A percentile compares a stretch with the other conserved stretches of the same genome.
These are phyloP conservation scores for Phytopythium vexans DNA, from an alignment of 352 stramenopile species.

Conservation along the genomic window DNA sequence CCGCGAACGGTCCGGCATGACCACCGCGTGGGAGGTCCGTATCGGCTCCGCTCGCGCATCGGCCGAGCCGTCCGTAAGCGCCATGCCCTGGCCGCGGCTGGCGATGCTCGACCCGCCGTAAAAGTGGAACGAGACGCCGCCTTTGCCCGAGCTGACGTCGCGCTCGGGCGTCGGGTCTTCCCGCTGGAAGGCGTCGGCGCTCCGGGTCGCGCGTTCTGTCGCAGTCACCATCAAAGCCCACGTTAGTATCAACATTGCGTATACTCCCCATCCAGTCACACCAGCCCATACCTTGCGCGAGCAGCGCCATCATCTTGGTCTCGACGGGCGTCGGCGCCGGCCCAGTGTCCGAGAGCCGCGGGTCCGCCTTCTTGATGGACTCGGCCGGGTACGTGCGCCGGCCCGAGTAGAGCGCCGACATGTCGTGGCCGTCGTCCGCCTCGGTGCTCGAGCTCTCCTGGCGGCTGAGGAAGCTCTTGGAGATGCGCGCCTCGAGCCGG, in stretches of 20 bases:
- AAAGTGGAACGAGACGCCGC: conserved; percentile 65
- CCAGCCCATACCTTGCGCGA: conserved; percentile 15
- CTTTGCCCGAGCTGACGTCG: conserved; percentile 15
- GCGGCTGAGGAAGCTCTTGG: conserved; percentile 37
- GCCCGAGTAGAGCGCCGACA: conserved; percentile 51
- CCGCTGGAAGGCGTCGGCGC: conserved; percentile 7
- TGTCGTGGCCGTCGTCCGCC: conserved; percentile 28
- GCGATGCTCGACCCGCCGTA: conserved; percentile 25
- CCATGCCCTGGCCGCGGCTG: conserved; percentile 7
- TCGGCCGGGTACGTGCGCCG: conserved; percentile 68
- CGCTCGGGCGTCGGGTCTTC: conserved; percentile 17
- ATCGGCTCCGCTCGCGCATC: conserved; percentile 10
- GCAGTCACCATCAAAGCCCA: background rate
- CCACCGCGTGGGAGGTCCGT: conserved; percentile 39
- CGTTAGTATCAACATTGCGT: no score
- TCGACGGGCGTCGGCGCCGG: conserved; percentile 13
- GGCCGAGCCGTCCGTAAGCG: conserved; percentile 19
- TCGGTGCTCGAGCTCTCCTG: conserved; percentile 24
- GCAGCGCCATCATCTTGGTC: conserved; percentile 36
- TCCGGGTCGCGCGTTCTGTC: conserved; percentile 24
- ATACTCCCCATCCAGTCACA: no score
- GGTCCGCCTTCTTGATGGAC: conserved; percentile 42
- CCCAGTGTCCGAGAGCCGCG: conserved; percentile 35
- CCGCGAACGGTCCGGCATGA: conserved; percentile 27
- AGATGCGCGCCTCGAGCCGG: conserved; percentile 66